Evolutionary conservation across 176 grass and related monocot genomes (phyloP).

Genomic region (Musa acuminata): DNA sequence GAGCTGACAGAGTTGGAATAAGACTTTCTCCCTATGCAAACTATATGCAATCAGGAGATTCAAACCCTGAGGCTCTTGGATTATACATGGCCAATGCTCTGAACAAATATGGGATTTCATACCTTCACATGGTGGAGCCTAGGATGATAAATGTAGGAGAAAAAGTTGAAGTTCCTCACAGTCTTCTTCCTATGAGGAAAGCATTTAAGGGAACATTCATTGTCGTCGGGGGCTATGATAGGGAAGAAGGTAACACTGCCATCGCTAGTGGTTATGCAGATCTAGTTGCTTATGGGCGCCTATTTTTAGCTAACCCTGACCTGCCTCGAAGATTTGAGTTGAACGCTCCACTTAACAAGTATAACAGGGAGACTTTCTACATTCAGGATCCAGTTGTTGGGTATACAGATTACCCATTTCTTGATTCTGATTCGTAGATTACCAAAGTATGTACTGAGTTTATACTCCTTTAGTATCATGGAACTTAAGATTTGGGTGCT

Average conservation of each 20-base stretch:
- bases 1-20: conserved; percentile 61
- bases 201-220: conserved; percentile 53
- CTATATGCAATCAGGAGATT: conserved; percentile 43
- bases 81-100: conserved; percentile 55
- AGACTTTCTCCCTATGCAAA: conserved; percentile 56
- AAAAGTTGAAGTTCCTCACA: conserved; percentile 33
- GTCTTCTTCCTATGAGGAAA: conserved; percentile 46
- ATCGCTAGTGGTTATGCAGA: conserved; percentile 44
- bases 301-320: conserved; percentile 74
- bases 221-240: conserved; percentile 36
- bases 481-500: too few relatives aligned
- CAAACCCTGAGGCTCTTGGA: conserved; percentile 44
- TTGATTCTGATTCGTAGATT: conserved; percentile 12
- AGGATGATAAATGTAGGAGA: conserved; percentile 34
- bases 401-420: conserved; percentile 68
- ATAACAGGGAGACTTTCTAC: conserved; percentile 62
- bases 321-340: conserved; percentile 54
- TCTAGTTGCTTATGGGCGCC: conserved; percentile 56
- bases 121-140: conserved; percentile 61
- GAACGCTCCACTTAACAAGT: conserved; percentile 54
- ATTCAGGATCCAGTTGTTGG: conserved; percentile 53
- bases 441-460: not conserved
- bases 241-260: conserved; percentile 52
- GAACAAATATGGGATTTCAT: conserved; percentile 46
- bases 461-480: not conserved